phyloP scores from a whole-genome alignment of 1,284 basidiomycete species.

The Leccinum subfulvum region DNA sequence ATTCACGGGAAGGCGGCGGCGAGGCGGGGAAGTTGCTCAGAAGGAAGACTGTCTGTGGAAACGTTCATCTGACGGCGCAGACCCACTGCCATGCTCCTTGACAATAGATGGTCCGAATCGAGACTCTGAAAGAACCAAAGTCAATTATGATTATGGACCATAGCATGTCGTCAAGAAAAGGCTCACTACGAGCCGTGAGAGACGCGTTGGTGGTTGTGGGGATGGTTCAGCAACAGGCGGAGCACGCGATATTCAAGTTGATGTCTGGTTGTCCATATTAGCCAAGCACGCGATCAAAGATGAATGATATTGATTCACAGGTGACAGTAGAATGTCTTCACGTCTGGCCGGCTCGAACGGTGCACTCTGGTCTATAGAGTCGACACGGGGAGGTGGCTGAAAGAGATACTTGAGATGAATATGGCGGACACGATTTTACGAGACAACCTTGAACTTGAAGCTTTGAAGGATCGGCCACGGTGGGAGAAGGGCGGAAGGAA shows the following conservation, averaged over 20 bases:
- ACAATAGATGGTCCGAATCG: slow-evolving; percentile 32
- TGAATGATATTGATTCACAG: slow-evolving; percentile 14
- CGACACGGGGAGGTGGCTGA: slow-evolving; percentile 19
- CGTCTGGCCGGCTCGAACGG: slow-evolving; percentile 9
- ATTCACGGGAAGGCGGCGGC: slow-evolving; percentile 34
- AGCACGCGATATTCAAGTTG: not conserved
- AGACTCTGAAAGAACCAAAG: slow-evolving; percentile 21
- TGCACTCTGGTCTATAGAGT: slow-evolving; percentile 3
- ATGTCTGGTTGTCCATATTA: slow-evolving; percentile 20
- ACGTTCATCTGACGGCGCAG: slow-evolving; percentile 5
- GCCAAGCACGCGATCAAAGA: not conserved
- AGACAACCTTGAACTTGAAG: too few relatives aligned
- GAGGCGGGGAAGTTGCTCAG: slow-evolving; percentile 19
- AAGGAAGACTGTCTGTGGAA: slow-evolving; percentile 22
- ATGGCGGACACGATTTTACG: not conserved
- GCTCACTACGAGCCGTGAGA: slow-evolving; percentile 25
- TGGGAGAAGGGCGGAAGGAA: too few relatives aligned
- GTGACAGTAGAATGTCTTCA: slow-evolving; percentile 17
- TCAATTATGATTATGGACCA: not conserved
- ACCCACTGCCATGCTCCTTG: slow-evolving; percentile 20
- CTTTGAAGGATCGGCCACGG: too few relatives aligned
- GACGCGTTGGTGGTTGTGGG: slow-evolving; percentile 8
- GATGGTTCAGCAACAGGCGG: slow-evolving; percentile 16
- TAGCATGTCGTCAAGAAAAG: not conserved
- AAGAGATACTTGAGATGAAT: slow-evolving; percentile 9